Evolutionary conservation across 768 basidiomycete genomes (phyloP), one percentile per base, ranked within the genome.

Genomic region (Boletus sp.): DNA sequence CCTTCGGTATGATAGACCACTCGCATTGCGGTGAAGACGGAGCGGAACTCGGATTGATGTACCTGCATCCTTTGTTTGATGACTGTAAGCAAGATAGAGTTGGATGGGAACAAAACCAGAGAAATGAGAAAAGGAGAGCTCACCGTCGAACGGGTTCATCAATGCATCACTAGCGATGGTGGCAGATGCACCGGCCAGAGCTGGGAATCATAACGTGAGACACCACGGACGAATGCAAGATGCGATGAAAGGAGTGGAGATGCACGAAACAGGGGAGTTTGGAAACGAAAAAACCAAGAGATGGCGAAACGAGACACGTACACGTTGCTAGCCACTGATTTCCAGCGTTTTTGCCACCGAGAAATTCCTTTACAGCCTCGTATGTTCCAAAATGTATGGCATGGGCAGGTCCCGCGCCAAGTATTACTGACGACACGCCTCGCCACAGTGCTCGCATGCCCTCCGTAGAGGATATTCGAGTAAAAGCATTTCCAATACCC

Each of bases 31-130:
- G 83, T 81, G 60, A 87, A 74, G 40, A 95, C 91, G 35, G 90
- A 92, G 42, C 87, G 87, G 72, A 93, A 94, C 70, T 88, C 79
- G 4, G 97, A 98, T 67, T 90, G 84, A 75, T 95, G 94, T 53
- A 98, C 79, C 73, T 99, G 97, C 97, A 99, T 98, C 48, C 97
- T 85, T 77, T 99, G 97, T 75, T 99, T 99, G 77, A 99, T 92
- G 64, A 99, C 96, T 98, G 70, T 47, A 61, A 56, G 59, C n/a
- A 62, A 54, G 29, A 25, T 52, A 60, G 50, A 40, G 50, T 57
- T 56, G 51, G 56, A 58, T 54, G 46, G 47, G 47, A 52, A 44
- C 33, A 38, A 37, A 47, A 35, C 39, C 43, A 46, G 53, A 39
- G 32, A 42, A 42, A 35, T 11, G 39, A 47, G 23, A 43, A 39